A percentile compares a stretch with the other conserved stretches of the same genome.
Conservation (phyloP, 2,329 filamentous ascomycete genomes). For the Ophiostoma montium region DNA sequence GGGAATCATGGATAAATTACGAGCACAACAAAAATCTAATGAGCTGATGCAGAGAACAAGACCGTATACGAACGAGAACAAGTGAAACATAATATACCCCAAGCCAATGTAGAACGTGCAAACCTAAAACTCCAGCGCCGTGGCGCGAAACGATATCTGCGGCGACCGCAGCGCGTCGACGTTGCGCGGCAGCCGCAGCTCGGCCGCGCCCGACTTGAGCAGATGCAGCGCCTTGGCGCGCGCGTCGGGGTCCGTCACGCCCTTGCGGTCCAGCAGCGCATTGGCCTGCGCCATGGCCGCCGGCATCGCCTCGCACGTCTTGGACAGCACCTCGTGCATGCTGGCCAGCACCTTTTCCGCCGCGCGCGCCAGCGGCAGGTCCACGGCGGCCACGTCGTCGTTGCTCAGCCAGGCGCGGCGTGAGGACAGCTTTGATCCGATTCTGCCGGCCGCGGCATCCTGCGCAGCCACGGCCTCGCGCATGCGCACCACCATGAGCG, state of each 20-base stretch:
- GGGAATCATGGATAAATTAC: neutral
- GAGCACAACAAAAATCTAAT: too few relatives aligned
- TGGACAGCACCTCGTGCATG: conserved; percentile 74
- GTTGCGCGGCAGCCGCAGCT: conserved; percentile 72
- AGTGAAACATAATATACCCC: neutral
- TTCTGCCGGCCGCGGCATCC: conserved; percentile 1
- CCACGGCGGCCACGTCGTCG: conserved; percentile 52
- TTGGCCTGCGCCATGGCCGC: conserved; percentile 30
- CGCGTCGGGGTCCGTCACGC: conserved; percentile 21
- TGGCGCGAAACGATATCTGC: conserved; percentile 46
- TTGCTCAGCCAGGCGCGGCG: conserved; percentile 60
- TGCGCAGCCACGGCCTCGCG: conserved; percentile 56
- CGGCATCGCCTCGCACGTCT: conserved; percentile 52
- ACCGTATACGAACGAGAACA: neutral
- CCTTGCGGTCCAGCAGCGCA: conserved; percentile 14
- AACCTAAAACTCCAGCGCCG: conserved; percentile 30
- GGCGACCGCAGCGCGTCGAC: conserved; percentile 54
- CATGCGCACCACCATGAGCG: conserved; percentile 73
- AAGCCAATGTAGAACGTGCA: too few relatives aligned
- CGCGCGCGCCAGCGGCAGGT: conserved; percentile 71
- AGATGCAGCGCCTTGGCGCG: conserved; percentile 48
- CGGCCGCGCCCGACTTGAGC: conserved; percentile 67
- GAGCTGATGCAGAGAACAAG: neutral
- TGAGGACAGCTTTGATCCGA: neutral
- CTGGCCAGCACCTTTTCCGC: conserved; percentile 78